Evolutionary conservation across 208 protist species (phyloP).

Genomic region (Crithidia fasciculata): DNA sequence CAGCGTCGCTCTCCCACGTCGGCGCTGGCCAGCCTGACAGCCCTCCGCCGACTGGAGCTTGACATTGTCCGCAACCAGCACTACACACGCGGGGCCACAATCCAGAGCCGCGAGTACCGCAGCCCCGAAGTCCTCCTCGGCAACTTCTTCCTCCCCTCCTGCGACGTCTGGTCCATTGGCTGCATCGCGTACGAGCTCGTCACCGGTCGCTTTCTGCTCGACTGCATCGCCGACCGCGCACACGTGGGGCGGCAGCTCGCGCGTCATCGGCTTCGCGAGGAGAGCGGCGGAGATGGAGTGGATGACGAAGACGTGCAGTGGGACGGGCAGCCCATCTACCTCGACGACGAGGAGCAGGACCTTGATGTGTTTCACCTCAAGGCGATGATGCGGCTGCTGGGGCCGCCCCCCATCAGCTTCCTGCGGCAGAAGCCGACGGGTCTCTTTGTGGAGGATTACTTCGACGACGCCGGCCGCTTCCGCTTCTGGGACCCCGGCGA

Average conservation of each 20-base stretch:
- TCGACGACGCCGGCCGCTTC: constrained; percentile 48
- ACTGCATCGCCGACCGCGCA: constrained; percentile 36
- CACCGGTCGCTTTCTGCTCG: constrained; percentile 68
- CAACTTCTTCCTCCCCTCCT: constrained; percentile 51
- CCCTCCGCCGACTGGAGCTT: constrained; percentile 36
- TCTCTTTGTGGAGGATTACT: constrained; percentile 58
- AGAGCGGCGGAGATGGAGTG: background rate
- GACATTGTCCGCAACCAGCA: constrained; percentile 45
- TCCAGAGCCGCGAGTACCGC: constrained; percentile 87
- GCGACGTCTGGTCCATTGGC: constrained; percentile 81
- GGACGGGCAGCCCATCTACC: constrained; percentile 31
- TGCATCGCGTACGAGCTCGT: constrained; percentile 87
- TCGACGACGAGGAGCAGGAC: constrained; percentile 53
- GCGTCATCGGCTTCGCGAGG: background rate
- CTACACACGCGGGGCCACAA: constrained; percentile 43
- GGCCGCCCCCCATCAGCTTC: constrained; percentile 46
- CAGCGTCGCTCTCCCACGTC: constrained; percentile 7
- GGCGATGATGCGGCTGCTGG: constrained; percentile 58
- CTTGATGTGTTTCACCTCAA: constrained; percentile 62
- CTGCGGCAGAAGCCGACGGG: constrained; percentile 40
- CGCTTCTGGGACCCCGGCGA: constrained; percentile 45
- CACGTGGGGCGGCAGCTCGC: constrained; percentile 11
- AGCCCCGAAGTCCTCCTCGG: constrained; percentile 80
- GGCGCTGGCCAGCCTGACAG: constrained; percentile 12
- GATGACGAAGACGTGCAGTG: constrained; percentile 20